These are phyloP conservation scores for Ephemerocybe angulata DNA, from an alignment of 768 basidiomycete genomes.

Conservation along the genomic window DNA sequence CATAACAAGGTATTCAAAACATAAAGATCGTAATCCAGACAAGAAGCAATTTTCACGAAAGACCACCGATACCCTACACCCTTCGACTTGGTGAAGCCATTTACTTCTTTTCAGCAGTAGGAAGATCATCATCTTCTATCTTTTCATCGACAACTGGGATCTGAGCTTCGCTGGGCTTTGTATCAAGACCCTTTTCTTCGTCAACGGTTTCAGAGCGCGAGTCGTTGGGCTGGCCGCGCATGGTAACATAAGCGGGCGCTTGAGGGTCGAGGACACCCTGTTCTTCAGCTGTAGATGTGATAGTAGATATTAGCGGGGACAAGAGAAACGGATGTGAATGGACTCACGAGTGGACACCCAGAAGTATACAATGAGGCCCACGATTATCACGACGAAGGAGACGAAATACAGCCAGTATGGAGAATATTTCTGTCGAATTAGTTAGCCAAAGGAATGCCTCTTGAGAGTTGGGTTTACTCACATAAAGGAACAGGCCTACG, in stretches of 20 bases:
- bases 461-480: conserved; percentile 21
- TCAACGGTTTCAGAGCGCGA: conserved; percentile 14
- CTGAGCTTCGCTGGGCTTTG: neutral
- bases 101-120: neutral
- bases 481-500: conserved; percentile 49
- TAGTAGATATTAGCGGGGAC: neutral
- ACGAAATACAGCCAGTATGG: conserved; percentile 91
- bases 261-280: conserved; percentile 63
- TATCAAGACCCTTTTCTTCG: conserved; percentile 10
- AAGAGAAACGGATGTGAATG: neutral
- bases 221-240: conserved; percentile 18
- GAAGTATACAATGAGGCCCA: conserved; percentile 80
- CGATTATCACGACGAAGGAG: conserved; percentile 65
- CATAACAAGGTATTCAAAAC: no score
- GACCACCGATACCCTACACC: conserved; percentile 17
- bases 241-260: conserved; percentile 54
- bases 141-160: neutral
- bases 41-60: neutral
- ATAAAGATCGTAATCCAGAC: neutral
- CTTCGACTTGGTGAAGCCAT: neutral
- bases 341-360: conserved; percentile 79
- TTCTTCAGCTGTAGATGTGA: conserved; percentile 53
- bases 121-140: neutral
- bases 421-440: conserved; percentile 55
- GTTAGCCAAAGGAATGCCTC: no score